phyloP scores from a whole-genome alignment of 371 early-diverging fungal species.

The Mucor velutinosus region DNA sequence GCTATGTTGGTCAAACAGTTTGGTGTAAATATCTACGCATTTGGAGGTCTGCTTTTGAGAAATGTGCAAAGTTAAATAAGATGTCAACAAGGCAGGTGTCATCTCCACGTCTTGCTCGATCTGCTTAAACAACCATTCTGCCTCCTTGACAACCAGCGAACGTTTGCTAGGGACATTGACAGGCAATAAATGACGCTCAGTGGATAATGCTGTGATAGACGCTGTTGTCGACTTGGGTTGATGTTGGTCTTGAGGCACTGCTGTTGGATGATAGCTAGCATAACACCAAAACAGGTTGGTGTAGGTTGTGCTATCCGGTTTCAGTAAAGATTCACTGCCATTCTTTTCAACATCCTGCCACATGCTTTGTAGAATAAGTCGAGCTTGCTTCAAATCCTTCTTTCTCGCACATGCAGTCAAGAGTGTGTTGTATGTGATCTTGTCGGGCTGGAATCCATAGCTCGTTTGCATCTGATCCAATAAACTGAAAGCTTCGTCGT shows the following conservation, averaged over 20 bases:
- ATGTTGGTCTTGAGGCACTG: not conserved
- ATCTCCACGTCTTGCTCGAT: constrained; percentile 38
- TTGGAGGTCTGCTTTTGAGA: constrained; percentile 51
- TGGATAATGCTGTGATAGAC: not conserved
- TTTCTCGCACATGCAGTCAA: constrained; percentile 76
- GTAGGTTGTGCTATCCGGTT: constrained; percentile 61
- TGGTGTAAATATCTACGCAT: constrained; percentile 49
- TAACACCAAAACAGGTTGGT: constrained; percentile 72
- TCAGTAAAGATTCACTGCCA: constrained; percentile 25
- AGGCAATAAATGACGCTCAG: constrained; percentile 24
- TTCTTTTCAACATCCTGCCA: constrained; percentile 38
- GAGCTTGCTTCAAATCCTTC: constrained; percentile 62
- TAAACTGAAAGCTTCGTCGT: constrained; percentile 77
- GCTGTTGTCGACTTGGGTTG: constrained; percentile 1
- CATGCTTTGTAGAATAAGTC: constrained; percentile 63
- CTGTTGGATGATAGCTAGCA: constrained; percentile 47
- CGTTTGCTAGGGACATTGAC: constrained; percentile 43
- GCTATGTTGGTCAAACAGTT: constrained; percentile 43
- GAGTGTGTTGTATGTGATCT: constrained; percentile 80
- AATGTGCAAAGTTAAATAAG: constrained; percentile 62
- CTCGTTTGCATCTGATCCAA: constrained; percentile 79
- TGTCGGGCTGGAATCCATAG: constrained; percentile 79
- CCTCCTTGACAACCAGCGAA: constrained; percentile 42
- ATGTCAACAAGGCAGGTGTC: constrained; percentile 58
- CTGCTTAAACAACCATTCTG: constrained; percentile 42